Conservation (phyloP, 2,329 filamentous ascomycete species). For the Neonectria coccinea region DNA sequence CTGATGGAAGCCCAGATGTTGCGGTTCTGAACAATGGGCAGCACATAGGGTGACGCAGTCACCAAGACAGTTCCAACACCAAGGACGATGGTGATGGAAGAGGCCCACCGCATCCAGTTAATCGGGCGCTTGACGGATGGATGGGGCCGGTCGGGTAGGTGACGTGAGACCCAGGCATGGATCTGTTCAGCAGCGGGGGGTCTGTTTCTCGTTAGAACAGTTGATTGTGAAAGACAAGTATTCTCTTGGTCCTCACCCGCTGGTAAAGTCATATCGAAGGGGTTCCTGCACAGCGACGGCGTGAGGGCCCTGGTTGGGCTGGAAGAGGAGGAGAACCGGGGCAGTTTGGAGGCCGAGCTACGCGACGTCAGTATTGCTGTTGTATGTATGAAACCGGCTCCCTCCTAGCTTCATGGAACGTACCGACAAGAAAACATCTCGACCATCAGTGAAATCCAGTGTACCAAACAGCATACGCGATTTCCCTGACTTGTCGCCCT, state of each 20-base stretch:
- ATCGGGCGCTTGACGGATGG: constrained; percentile 85
- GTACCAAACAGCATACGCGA: constrained; percentile 83
- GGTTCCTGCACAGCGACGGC: constrained; percentile 78
- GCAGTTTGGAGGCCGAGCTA: constrained; percentile 95
- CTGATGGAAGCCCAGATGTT: constrained; percentile 94
- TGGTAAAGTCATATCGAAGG: constrained; percentile 85
- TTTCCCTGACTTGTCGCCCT: constrained; percentile 81
- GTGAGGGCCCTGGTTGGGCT: constrained; percentile 83
- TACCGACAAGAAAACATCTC: constrained; percentile 87
- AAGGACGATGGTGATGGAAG: constrained; percentile 74
- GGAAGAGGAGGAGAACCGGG: constrained; percentile 88
- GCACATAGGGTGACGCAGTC: constrained; percentile 80
- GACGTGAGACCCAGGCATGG: constrained; percentile 81
- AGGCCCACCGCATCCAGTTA: constrained; percentile 84
- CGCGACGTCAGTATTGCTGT: constrained; percentile 12
- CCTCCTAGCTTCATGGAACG: constrained; percentile 6
- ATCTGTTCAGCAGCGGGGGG: constrained; percentile 81
- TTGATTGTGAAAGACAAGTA: neutral
- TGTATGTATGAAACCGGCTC: neutral
- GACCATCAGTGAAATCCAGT: constrained; percentile 88
- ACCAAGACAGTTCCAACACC: constrained; percentile 76
- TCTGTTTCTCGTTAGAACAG: constrained; percentile 56
- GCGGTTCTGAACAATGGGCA: constrained; percentile 87
- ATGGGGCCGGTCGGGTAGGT: constrained; percentile 82
- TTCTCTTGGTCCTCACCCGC: constrained; percentile 68